Evolutionary conservation across 345 rosid genomes (phyloP).

Genomic region (Rhizophora apiculata): DNA sequence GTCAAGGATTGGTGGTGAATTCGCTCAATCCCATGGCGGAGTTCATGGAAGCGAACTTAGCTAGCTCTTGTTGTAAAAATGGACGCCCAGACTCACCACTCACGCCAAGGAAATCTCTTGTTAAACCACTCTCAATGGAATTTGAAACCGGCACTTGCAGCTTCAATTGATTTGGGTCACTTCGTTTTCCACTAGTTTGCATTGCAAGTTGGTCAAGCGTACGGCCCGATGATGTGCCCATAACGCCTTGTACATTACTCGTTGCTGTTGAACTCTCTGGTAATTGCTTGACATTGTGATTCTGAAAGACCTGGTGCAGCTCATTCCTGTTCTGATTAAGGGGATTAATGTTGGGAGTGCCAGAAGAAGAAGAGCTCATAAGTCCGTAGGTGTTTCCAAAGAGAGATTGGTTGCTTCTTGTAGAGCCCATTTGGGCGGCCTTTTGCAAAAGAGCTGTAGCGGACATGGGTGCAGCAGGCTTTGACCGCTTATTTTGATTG

Average conservation of each 20-base stretch:
- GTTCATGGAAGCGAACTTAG: constrained; percentile 67
- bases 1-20: constrained; percentile 33
- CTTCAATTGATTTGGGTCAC: constrained; percentile 22
- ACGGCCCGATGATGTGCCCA: constrained; percentile 17
- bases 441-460: constrained; percentile 93
- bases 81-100: constrained; percentile 46
- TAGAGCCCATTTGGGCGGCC: constrained; percentile 94
- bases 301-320: constrained; percentile 34
- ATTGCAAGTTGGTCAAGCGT: constrained; percentile 30
- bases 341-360: constrained; percentile 20
- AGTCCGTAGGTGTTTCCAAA: constrained; percentile 39
- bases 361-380: constrained; percentile 40
- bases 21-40: constrained; percentile 48
- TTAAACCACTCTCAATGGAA: constrained; percentile 44
- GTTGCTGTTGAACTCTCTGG: constrained; percentile 23
- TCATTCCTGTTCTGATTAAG: constrained; percentile 26
- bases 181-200: constrained; percentile 29
- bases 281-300: constrained; percentile 27
- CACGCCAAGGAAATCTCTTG: constrained; percentile 83
- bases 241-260: constrained; percentile 13
- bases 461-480: constrained; percentile 60
- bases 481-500: constrained; percentile 37
- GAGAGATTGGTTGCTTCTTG: constrained; percentile 60
- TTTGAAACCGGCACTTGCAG: constrained; percentile 28
- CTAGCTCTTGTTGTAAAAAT: constrained; percentile 61